Conservation (phyloP, 23 red algal genomes). For the Gracilaria caudata region DNA sequence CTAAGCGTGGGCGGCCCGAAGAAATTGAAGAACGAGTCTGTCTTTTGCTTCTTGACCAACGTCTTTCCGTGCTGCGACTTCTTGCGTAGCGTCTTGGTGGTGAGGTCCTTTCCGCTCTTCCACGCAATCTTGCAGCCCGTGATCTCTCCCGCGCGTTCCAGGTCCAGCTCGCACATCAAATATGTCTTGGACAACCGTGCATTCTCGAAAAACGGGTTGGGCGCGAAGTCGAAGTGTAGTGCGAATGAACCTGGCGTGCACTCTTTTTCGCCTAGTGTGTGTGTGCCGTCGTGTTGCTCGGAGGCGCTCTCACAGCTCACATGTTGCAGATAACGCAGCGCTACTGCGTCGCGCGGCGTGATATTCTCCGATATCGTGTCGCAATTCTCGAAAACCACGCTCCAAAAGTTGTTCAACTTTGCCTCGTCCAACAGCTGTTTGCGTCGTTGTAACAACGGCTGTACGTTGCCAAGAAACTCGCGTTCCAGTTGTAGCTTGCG, state of each 20-base stretch:
- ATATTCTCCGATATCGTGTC: conserved; percentile 64
- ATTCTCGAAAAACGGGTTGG: conserved; percentile 79
- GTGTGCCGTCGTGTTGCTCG: not conserved
- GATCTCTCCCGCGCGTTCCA: conserved; percentile 10
- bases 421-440: conserved; percentile 3
- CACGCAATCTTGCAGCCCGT: conserved; percentile 57
- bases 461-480: conserved; percentile 1
- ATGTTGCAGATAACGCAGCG: conserved; percentile 47
- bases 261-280: not conserved
- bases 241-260: conserved; percentile 43
- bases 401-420: conserved; percentile 50
- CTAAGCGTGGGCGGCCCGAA: conserved; percentile 61
- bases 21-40: conserved; percentile 89
- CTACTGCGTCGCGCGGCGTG: conserved; percentile 29
- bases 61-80: conserved; percentile 30
- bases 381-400: conserved; percentile 49
- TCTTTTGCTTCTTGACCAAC: conserved; percentile 31
- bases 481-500: conserved; percentile 40
- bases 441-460: conserved; percentile 30
- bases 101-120: conserved; percentile 76
- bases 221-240: conserved; percentile 54
- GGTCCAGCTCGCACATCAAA: conserved; percentile 46
- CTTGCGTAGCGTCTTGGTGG: conserved; percentile 58
- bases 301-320: conserved; percentile 48
- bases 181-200: conserved; percentile 67